A percentile compares a stretch with the other conserved stretches of the same genome.
These are phyloP conservation scores for Lunasporangiospora selenospora DNA, from an alignment of 192 early-diverging fungal species.

Conservation along the genomic window DNA sequence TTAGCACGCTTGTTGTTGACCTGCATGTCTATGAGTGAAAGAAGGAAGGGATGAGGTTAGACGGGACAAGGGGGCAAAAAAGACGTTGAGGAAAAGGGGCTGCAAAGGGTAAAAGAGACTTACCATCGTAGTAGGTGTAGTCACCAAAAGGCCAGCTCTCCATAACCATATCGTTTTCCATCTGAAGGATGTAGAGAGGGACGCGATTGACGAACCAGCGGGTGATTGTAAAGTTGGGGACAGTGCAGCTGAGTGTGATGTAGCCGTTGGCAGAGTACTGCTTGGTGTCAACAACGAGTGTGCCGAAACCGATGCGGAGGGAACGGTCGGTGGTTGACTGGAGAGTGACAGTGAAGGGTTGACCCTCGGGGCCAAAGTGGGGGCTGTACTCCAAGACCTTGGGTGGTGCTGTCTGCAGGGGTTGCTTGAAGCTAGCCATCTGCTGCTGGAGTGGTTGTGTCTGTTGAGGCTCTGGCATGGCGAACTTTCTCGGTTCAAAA, in stretches of 20 bases:
- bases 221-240: conserved; percentile 52
- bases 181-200: conserved; percentile 51
- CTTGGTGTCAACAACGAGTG: conserved; percentile 56
- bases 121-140: conserved; percentile 50
- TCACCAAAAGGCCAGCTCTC: conserved; percentile 55
- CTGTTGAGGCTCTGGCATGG: conserved; percentile 36
- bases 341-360: conserved; percentile 45
- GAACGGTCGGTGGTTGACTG: conserved; percentile 27
- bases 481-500: conserved; percentile 45
- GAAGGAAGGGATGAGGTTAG: conserved; percentile 8
- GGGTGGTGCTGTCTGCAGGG: conserved; percentile 27
- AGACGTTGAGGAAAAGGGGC: not conserved
- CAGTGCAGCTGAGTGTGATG: conserved; percentile 49
- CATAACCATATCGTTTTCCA: conserved; percentile 49
- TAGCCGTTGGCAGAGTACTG: conserved; percentile 52
- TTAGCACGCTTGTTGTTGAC: conserved; percentile 15
- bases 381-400: conserved; percentile 53
- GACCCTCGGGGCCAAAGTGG: conserved; percentile 40
- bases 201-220: conserved; percentile 47
- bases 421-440: conserved; percentile 23
- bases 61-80: conserved; percentile 1
- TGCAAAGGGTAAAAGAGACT: not conserved
- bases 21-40: not conserved
- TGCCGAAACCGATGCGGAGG: conserved; percentile 59
- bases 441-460: conserved; percentile 5